Conservation (phyloP, 768 basidiomycete species). For the Trametes maxima region DNA sequence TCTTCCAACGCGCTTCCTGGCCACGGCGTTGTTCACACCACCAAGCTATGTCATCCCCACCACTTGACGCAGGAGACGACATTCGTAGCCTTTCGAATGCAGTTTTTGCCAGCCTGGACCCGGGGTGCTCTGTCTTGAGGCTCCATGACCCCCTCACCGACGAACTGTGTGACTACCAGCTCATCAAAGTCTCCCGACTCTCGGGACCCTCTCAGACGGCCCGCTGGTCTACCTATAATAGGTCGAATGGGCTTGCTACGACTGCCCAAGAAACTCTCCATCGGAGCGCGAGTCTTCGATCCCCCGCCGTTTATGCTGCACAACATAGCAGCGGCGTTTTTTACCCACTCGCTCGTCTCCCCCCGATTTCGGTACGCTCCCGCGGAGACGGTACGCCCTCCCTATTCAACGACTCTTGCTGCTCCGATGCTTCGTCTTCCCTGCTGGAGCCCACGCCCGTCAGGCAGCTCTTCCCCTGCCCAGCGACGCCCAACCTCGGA, state of each 20-base stretch:
- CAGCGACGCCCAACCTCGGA: not conserved
- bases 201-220: not conserved
- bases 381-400: conserved; percentile 4
- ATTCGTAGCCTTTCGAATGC: not conserved
- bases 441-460: not conserved
- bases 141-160: conserved; percentile 1
- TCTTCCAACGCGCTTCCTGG: not conserved
- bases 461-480: not conserved
- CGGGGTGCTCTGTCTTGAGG: not conserved
- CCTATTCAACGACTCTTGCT: not conserved
- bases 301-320: not conserved
- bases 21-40: not conserved
- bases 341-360: not conserved
- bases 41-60: not conserved
- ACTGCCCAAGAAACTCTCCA: not conserved
- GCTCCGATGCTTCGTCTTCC: not conserved
- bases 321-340: not conserved
- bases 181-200: not conserved
- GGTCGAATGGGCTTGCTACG: not conserved
- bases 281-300: not conserved
- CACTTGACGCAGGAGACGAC: not conserved
- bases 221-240: not conserved
- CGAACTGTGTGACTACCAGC: conserved; percentile 6
- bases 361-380: not conserved
- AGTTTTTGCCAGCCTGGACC: not conserved